Conservation (phyloP, 2,329 filamentous ascomycete species). For the Scytalidium sp. region DNA sequence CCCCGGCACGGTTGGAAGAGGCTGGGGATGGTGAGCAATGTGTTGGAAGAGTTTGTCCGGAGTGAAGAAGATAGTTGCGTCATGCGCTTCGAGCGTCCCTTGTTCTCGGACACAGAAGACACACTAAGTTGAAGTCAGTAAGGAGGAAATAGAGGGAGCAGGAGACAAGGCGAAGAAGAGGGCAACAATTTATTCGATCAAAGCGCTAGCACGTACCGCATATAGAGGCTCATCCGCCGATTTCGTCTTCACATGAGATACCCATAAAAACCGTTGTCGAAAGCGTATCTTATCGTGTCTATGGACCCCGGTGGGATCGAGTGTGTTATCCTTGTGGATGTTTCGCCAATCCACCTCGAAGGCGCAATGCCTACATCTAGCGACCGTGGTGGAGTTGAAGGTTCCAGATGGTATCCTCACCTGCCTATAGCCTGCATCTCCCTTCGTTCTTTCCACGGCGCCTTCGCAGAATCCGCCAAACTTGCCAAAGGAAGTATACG, state of each 20-base stretch:
- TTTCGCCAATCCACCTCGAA: conserved; percentile 27
- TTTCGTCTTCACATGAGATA: conserved; percentile 25
- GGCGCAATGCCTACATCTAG: conserved; percentile 25
- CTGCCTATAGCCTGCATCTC: conserved; percentile 24
- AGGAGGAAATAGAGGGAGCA: background rate
- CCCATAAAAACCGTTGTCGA: conserved; percentile 26
- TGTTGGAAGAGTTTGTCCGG: conserved; percentile 25
- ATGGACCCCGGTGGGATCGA: conserved; percentile 22
- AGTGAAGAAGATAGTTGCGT: conserved; percentile 30
- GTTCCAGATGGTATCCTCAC: conserved; percentile 25
- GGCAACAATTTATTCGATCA: too few relatives aligned
- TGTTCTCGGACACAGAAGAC: conserved; percentile 28
- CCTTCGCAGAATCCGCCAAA: conserved; percentile 29
- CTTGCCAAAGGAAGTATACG: conserved; percentile 27
- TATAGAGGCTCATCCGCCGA: conserved; percentile 25
- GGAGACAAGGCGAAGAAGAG: background rate
- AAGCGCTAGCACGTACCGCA: conserved; percentile 17
- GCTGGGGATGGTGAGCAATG: conserved; percentile 23
- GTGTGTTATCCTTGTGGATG: conserved; percentile 22
- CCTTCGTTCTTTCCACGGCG: conserved; percentile 20
- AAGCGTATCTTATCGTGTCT: conserved; percentile 25
- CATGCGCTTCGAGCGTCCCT: conserved; percentile 27
- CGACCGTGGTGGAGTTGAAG: conserved; percentile 23
- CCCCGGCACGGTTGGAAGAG: conserved; percentile 22
- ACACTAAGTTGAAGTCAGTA: conserved; percentile 15